Conservation (phyloP, 352 stramenopile genomes). For the Phytophthora vignae region DNA sequence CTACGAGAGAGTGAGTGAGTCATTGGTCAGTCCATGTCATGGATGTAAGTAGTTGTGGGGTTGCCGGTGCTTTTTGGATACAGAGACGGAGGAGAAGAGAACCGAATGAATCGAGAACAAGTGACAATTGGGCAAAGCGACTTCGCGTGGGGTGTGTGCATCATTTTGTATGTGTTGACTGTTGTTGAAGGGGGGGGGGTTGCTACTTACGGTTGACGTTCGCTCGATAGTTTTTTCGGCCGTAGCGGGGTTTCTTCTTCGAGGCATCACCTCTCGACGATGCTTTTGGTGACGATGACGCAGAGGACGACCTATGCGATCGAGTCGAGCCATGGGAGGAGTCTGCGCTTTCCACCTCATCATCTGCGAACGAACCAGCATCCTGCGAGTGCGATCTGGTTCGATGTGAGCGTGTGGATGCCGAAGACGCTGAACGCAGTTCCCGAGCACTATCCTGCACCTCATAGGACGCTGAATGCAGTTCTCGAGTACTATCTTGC, state of each 20-base stretch:
- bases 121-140: conserved; percentile 29
- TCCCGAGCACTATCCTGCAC: background rate
- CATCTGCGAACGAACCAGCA: conserved; percentile 35
- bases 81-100: conserved; percentile 25
- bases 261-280: conserved; percentile 43
- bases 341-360: conserved; percentile 32
- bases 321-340: conserved; percentile 30
- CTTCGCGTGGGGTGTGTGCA: conserved; percentile 21
- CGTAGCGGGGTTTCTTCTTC: conserved; percentile 70
- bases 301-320: conserved; percentile 46
- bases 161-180: conserved; percentile 12
- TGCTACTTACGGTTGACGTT: conserved; percentile 70
- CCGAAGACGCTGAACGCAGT: conserved; percentile 3
- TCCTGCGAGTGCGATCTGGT: conserved; percentile 27
- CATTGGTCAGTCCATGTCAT: conserved; percentile 65
- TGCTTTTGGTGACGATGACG: conserved; percentile 41
- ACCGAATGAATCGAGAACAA: conserved; percentile 32
- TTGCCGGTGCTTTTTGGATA: conserved; percentile 41
- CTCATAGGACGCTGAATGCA: conserved; percentile 17
- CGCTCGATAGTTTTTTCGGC: conserved; percentile 79
- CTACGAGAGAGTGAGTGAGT: conserved; percentile 76
- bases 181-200: background rate
- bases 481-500: conserved; percentile 27
- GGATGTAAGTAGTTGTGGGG: conserved; percentile 49
- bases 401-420: conserved; percentile 11